Evolutionary conservation across 2,329 filamentous ascomycete species (phyloP).

Genomic region (Ceratocystis colombiana): DNA sequence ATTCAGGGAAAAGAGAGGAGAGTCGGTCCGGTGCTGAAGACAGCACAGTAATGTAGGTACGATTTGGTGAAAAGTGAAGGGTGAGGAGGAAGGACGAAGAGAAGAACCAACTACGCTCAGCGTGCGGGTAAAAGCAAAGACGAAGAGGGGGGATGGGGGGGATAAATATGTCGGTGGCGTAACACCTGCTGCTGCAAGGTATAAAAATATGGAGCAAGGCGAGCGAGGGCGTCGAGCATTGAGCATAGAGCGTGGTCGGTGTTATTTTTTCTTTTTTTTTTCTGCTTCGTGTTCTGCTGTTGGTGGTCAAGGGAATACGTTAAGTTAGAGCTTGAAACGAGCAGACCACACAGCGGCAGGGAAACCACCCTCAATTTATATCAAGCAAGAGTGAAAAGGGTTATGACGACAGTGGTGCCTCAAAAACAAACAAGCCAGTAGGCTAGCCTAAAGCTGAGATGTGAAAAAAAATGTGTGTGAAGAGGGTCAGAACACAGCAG

Average conservation of each 20-base stretch:
- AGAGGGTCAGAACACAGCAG: no score
- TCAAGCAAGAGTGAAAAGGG: no score
- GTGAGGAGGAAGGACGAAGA: slow-evolving; percentile 1
- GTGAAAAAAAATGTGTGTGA: not conserved
- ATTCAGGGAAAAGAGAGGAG: not conserved
- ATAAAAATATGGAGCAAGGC: slow-evolving; percentile 3
- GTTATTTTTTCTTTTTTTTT: no score
- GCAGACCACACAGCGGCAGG: not conserved
- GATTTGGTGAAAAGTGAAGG: not conserved
- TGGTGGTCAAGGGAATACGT: not conserved
- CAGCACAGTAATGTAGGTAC: not conserved
- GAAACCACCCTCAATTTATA: not conserved
- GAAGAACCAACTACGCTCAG: slow-evolving; percentile 1
- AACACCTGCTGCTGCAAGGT: slow-evolving; percentile 11
- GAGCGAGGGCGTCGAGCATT: no score
- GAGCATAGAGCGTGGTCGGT: not conserved
- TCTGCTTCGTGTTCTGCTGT: not conserved
- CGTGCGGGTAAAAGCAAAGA: not conserved
- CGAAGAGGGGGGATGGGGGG: not conserved
- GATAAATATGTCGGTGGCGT: slow-evolving; percentile 16
- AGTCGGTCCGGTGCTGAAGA: not conserved
- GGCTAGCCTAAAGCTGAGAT: not conserved
- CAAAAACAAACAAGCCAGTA: not conserved
- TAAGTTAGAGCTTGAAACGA: not conserved
- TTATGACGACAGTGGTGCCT: not conserved